Evolutionary conservation across 768 basidiomycete genomes (phyloP).

Genomic region (Gloeopeniophorella convolvens): DNA sequence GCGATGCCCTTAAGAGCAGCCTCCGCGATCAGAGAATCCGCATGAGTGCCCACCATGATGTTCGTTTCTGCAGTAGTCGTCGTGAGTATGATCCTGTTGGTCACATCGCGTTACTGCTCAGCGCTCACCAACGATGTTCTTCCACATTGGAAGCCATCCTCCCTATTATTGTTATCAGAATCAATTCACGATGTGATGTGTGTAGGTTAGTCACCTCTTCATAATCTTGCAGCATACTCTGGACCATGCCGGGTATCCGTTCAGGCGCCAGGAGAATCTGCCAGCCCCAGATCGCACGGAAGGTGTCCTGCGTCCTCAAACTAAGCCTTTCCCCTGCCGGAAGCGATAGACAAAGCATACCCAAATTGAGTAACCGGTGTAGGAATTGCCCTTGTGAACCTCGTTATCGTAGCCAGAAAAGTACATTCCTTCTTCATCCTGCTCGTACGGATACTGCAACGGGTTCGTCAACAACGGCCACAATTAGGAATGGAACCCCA

Average conservation of each 20-base stretch:
- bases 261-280: constrained; percentile 73
- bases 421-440: constrained; percentile 57
- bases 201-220: constrained; percentile 38
- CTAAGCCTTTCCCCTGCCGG: neutral
- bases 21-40: constrained; percentile 71
- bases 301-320: constrained; percentile 52
- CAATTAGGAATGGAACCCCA: neutral
- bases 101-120: too few relatives aligned
- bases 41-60: constrained; percentile 82
- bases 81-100: neutral
- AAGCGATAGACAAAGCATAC: constrained; percentile 31
- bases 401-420: constrained; percentile 72
- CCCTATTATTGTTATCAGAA: constrained; percentile 35
- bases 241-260: constrained; percentile 66
- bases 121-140: constrained; percentile 72
- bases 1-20: constrained; percentile 59
- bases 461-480: neutral
- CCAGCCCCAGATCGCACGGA: constrained; percentile 74
- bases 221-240: constrained; percentile 77
- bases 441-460: constrained; percentile 71
- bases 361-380: constrained; percentile 80
- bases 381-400: constrained; percentile 60
- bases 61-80: constrained; percentile 50
- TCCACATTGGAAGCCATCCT: constrained; percentile 90
- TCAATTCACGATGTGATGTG: neutral